Evolutionary conservation across 176 grass and related monocot genomes (phyloP).

Genomic region (Tillandsia fasciculata): DNA sequence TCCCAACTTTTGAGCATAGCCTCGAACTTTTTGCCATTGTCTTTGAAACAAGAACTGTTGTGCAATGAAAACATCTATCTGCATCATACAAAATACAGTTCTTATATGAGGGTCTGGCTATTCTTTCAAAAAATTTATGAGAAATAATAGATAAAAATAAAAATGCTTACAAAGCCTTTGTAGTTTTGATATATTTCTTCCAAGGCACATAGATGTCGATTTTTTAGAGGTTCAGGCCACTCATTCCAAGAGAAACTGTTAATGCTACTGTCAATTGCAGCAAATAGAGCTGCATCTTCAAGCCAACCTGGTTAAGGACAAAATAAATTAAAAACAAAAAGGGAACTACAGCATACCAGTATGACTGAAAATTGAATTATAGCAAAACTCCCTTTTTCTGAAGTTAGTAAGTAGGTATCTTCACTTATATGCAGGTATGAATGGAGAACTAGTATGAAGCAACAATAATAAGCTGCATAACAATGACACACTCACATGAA

Average conservation of each 20-base stretch:
- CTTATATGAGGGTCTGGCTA: slow-evolving; percentile 3
- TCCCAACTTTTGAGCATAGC: slow-evolving; percentile 63
- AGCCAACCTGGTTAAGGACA: slow-evolving; percentile 58
- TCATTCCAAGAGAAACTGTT: slow-evolving; percentile 60
- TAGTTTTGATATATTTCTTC: slow-evolving; percentile 69
- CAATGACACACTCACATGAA: slow-evolving; percentile 51
- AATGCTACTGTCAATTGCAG: slow-evolving; percentile 74
- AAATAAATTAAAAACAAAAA: not conserved
- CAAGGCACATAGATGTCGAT: slow-evolving; percentile 77
- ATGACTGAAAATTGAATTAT: not conserved
- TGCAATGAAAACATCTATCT: slow-evolving; percentile 86
- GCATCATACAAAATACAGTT: slow-evolving; percentile 12
- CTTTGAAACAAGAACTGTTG: slow-evolving; percentile 95
- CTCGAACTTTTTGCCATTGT: slow-evolving; percentile 74
- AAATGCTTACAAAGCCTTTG: slow-evolving; percentile 57
- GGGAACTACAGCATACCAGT: slow-evolving; percentile 3
- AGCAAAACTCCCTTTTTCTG: no score
- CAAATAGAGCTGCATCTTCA: slow-evolving; percentile 98
- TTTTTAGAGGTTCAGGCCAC: slow-evolving; percentile 97
- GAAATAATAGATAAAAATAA: not conserved
- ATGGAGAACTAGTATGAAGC: not conserved
- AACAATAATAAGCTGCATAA: not conserved
- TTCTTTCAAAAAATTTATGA: slow-evolving; percentile 14
- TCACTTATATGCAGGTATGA: not conserved
- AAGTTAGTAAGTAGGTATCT: no score